Percentiles rank a stretch among this genome's conserved stretches.
phyloP scores from a whole-genome alignment of 2,329 filamentous ascomycete genomes.

The Penicillium corylophilum region DNA sequence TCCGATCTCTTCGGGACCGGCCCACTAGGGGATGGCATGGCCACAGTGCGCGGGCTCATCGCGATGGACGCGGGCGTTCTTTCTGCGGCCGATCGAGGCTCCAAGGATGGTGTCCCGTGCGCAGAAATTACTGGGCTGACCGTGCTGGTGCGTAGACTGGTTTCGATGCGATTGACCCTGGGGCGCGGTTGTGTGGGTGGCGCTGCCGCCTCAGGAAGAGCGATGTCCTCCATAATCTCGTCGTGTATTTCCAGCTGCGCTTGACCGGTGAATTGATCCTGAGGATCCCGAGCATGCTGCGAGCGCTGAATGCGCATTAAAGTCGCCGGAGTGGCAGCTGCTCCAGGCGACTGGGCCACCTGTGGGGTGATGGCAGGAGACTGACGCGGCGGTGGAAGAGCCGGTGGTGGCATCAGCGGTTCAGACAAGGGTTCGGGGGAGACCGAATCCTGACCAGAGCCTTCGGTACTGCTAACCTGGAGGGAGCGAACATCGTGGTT shows the following conservation, averaged over 20 bases:
- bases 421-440: slow-evolving; percentile 52
- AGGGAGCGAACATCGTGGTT: slow-evolving; percentile 32
- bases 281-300: slow-evolving; percentile 40
- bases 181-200: slow-evolving; percentile 48
- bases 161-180: slow-evolving; percentile 52
- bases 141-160: slow-evolving; percentile 35
- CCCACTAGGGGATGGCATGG: slow-evolving; percentile 53
- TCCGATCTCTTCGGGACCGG: slow-evolving; percentile 42
- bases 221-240: slow-evolving; percentile 62
- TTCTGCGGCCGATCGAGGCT: slow-evolving; percentile 38
- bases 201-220: slow-evolving; percentile 71
- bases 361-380: slow-evolving; percentile 42
- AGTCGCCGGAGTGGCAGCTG: slow-evolving; percentile 81
- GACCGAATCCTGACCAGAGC: slow-evolving; percentile 49
- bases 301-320: slow-evolving; percentile 71
- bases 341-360: slow-evolving; percentile 35
- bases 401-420: slow-evolving; percentile 51
- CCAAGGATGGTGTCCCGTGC: slow-evolving; percentile 57
- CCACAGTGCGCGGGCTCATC: slow-evolving; percentile 55
- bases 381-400: slow-evolving; percentile 42
- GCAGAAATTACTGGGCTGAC: slow-evolving; percentile 63
- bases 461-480: slow-evolving; percentile 43
- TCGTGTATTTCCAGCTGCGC: slow-evolving; percentile 47
- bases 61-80: slow-evolving; percentile 39
- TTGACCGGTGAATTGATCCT: slow-evolving; percentile 36